Evolutionary conservation across 768 basidiomycete species (phyloP), one percentile per base, ranked within the genome.

Genomic region (Artomyces pyxidatus): DNA sequence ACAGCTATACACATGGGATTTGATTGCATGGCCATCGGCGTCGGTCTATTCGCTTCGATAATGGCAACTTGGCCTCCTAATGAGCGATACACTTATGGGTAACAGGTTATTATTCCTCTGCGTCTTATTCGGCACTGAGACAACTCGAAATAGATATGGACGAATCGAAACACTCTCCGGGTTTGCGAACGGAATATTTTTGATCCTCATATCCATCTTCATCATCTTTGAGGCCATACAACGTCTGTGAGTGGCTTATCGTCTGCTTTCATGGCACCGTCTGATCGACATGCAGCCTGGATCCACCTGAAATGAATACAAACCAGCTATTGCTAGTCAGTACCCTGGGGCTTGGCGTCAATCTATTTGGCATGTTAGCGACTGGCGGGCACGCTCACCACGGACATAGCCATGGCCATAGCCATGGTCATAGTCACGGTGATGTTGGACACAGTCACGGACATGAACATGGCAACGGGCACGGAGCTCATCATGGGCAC

Each of bases 1-100:
- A 17, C 56, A 98, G 95, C 96, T 19, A 98, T 99, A 30, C 96
- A 99, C 62, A 99, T 98, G 96, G 90, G 92, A 10, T 99, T 99
- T 58, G 96, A 99, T 68, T 98, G 96, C 61, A 82, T 97, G 78
- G 95, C 95, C 0, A 91, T 99, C 45, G 92, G 82, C 0, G 89
- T 99, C 45, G 96, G 96, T 2, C 75, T 99, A 3, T 81, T 96
- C 49, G 96, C 96, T 5, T 94, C 90, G 8, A 88, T 99, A 5
- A 98, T 98, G 87, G 92, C 95, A 2, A 94, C 87, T 10, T 98
- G 96, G 96, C 85, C 90, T 32, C 88, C 92, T 0, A 92, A 98
- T 68, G 86, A 88, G 58, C 74, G 81, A 29, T 99, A 91, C 68
- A 97, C 96, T 14, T 99, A 96, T 64, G 96, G 96, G 88, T 88